Evolutionary conservation across 83 land plant genomes (phyloP).

Genomic region (Isoetes engelmannii): DNA sequence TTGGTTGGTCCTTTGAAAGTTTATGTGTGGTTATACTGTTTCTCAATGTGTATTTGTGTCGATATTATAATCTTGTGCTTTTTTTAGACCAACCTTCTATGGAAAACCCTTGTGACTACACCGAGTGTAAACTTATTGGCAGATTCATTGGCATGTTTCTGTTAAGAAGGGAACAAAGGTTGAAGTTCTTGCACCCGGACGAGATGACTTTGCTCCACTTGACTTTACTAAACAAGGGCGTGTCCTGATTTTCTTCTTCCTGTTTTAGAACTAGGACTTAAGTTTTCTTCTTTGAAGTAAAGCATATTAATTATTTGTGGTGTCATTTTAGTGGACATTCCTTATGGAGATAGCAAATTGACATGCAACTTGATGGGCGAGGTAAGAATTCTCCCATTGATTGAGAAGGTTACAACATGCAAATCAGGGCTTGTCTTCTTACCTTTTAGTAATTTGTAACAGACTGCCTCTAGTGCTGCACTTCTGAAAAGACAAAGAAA

Average conservation of each 20-base stretch:
- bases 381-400: conserved; percentile 14
- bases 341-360: conserved; percentile 35
- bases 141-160: conserved; percentile 54
- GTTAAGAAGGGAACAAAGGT: conserved; percentile 25
- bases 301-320: neutral
- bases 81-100: too few species aligned
- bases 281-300: neutral
- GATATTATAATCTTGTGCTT: too few species aligned
- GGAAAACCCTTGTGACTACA: too few species aligned
- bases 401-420: conserved; percentile 29
- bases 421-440: neutral
- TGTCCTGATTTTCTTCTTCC: neutral
- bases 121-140: neutral
- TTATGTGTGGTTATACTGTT: too few species aligned
- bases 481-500: conserved; percentile 7
- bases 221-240: conserved; percentile 41
- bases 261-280: neutral
- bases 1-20: conserved; percentile 1
- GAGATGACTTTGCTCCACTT: conserved; percentile 12
- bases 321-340: conserved; percentile 29
- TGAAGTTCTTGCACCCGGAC: conserved; percentile 33
- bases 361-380: conserved; percentile 34
- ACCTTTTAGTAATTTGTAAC: neutral
- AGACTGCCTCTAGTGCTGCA: conserved; percentile 2
- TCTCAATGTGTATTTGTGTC: too few species aligned